phyloP scores from a whole-genome alignment of 805 yeast genomes.

The Gaillardinia entomophila region DNA sequence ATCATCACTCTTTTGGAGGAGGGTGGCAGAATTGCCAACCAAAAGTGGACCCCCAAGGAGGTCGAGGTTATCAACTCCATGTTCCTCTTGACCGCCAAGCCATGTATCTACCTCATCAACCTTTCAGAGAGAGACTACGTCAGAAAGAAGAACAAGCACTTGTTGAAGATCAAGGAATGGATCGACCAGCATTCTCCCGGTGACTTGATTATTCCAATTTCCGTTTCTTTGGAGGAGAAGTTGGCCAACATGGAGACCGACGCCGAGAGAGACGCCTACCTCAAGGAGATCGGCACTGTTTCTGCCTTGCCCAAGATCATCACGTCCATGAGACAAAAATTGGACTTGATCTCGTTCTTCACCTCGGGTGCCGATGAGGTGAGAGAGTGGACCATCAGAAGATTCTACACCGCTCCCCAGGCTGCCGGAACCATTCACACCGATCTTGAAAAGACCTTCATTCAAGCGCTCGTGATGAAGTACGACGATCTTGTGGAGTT shows the following conservation, averaged over 20 bases:
- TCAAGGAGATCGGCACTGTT: slow-evolving; percentile 38
- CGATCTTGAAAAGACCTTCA: slow-evolving; percentile 75
- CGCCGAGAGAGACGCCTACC: slow-evolving; percentile 45
- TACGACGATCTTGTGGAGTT: slow-evolving; percentile 46
- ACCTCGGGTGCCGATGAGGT: slow-evolving; percentile 86
- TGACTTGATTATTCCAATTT: slow-evolving; percentile 21
- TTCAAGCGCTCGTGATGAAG: slow-evolving; percentile 70
- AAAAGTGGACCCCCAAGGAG: slow-evolving; percentile 57
- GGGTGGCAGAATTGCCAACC: slow-evolving; percentile 38
- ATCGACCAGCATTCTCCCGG: slow-evolving; percentile 60
- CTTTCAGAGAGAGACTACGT: slow-evolving; percentile 67
- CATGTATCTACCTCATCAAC: slow-evolving; percentile 74
- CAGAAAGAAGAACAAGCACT: slow-evolving; percentile 45
- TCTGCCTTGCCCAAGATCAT: slow-evolving; percentile 63
- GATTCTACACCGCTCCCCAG: slow-evolving; percentile 73
- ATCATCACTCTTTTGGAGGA: slow-evolving; percentile 20
- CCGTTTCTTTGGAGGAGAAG: slow-evolving; percentile 71
- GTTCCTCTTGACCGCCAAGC: slow-evolving; percentile 80
- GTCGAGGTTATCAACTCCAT: slow-evolving; percentile 62
- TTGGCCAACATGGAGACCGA: slow-evolving; percentile 74
- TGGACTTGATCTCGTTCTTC: slow-evolving; percentile 74
- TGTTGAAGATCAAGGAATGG: slow-evolving; percentile 56
- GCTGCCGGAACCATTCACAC: slow-evolving; percentile 91
- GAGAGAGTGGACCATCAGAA: slow-evolving; percentile 82
- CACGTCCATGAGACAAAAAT: slow-evolving; percentile 55